Conservation (phyloP, 2,329 filamentous ascomycete genomes). For the Fusarium beomiforme region DNA sequence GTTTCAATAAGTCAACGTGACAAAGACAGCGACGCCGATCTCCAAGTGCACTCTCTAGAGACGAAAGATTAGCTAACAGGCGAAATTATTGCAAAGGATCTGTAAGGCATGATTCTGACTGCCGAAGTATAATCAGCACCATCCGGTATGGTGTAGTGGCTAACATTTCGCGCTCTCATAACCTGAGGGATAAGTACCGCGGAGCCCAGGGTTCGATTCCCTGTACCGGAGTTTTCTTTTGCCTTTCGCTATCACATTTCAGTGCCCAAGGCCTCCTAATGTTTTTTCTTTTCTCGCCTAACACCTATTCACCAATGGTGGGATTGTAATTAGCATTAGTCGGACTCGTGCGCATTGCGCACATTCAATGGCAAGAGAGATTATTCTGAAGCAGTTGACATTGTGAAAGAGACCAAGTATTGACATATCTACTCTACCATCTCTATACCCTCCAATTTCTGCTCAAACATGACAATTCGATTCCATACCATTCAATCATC, state of each 20-base stretch:
- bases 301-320: too few relatives aligned
- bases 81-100: too few relatives aligned
- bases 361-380: too few relatives aligned
- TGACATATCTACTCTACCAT: conserved; percentile 23
- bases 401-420: conserved; percentile 14
- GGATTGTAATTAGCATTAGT: too few relatives aligned
- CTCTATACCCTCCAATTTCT: not conserved
- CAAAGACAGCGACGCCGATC: too few relatives aligned
- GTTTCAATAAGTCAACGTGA: too few relatives aligned
- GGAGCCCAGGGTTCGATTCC: conserved; percentile 45
- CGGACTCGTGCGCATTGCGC: not conserved
- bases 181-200: conserved; percentile 39
- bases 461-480: not conserved
- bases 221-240: conserved; percentile 39
- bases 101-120: accelerated
- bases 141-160: conserved; percentile 49
- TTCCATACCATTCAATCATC: accelerated
- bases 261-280: too few relatives aligned
- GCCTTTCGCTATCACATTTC: too few relatives aligned
- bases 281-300: not conserved
- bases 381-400: not conserved
- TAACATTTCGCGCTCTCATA: conserved; percentile 48
- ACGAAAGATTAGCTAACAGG: too few relatives aligned
- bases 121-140: accelerated
- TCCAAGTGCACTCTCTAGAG: too few relatives aligned